A percentile compares a stretch with the other conserved stretches of the same genome.
phyloP scores from a whole-genome alignment of 305 asterid species.

The Fraxinus latifolia region DNA sequence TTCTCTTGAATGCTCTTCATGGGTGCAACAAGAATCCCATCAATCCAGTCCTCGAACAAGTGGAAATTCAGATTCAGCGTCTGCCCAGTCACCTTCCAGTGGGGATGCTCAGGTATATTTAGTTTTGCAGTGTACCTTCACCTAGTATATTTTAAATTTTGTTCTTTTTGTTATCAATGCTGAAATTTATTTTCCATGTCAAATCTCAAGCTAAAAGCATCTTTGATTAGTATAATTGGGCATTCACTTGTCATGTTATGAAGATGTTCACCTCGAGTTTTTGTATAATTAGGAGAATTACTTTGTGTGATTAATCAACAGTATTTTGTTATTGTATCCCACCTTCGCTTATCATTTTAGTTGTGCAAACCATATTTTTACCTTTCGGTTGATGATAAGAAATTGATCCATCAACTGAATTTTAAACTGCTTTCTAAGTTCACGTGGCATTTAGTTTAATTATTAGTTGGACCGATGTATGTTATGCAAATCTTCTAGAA shows the following conservation, averaged over 20 bases:
- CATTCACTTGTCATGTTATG: not conserved
- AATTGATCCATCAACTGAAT: not conserved
- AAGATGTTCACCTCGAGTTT: not conserved
- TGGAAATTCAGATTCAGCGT: conserved; percentile 73
- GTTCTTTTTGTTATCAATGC: not conserved
- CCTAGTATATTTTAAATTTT: not conserved
- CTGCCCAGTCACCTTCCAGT: conserved; percentile 77
- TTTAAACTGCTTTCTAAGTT: not conserved
- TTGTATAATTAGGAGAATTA: not conserved
- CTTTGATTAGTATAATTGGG: not conserved
- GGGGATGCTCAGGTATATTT: conserved; percentile 69
- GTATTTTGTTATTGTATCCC: not conserved
- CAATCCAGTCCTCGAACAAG: conserved; percentile 83
- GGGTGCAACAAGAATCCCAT: conserved; percentile 69
- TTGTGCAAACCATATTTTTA: not conserved
- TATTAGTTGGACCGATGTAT: not conserved
- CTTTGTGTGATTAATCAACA: not conserved
- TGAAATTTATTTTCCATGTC: not conserved
- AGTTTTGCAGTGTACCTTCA: not conserved
- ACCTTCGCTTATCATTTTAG: not conserved
- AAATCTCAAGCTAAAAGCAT: not conserved
- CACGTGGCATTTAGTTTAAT: not conserved
- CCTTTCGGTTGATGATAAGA: not conserved
- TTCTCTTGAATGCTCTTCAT: conserved; percentile 53
- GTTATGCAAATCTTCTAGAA: not conserved